phyloP scores from a whole-genome alignment of 305 asterid genomes.

The Fraxinus latifolia region DNA sequence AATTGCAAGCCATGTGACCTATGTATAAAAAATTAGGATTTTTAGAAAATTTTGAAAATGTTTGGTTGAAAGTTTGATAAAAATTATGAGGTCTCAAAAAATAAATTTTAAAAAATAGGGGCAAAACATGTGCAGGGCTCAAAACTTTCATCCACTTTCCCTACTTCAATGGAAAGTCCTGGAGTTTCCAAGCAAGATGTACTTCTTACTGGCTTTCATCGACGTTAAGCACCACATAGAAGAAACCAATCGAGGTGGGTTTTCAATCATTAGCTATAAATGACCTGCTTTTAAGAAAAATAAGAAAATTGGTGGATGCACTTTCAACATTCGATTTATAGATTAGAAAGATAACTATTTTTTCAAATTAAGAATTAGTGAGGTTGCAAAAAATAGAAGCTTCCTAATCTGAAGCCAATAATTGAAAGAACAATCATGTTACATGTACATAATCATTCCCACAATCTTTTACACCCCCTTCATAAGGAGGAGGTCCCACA shows the following conservation, averaged over 20 bases:
- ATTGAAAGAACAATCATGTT: no score
- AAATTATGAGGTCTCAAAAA: neutral
- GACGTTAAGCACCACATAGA: neutral
- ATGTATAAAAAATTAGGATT: neutral
- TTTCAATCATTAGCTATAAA: neutral
- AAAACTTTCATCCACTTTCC: neutral
- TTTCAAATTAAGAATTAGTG: no score
- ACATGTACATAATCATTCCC: no score
- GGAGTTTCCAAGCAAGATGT: neutral
- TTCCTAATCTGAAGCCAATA: neutral
- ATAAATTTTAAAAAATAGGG: neutral
- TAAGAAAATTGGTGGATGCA: neutral
- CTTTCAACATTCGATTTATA: no score
- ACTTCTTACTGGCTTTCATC: neutral
- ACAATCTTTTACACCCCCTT: no score
- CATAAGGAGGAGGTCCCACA: no score
- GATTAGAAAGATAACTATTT: neutral
- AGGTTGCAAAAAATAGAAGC: neutral
- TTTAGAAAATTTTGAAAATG: neutral
- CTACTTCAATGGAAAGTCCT: neutral
- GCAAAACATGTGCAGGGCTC: neutral
- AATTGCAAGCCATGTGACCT: conserved; percentile 8
- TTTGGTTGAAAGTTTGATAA: neutral
- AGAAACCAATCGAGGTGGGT: neutral
- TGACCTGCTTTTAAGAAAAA: neutral